Percentiles rank a stretch among this genome's conserved stretches.
Evolutionary conservation across 345 rosid species (phyloP).

Genomic region (Corchorus olitorius): DNA sequence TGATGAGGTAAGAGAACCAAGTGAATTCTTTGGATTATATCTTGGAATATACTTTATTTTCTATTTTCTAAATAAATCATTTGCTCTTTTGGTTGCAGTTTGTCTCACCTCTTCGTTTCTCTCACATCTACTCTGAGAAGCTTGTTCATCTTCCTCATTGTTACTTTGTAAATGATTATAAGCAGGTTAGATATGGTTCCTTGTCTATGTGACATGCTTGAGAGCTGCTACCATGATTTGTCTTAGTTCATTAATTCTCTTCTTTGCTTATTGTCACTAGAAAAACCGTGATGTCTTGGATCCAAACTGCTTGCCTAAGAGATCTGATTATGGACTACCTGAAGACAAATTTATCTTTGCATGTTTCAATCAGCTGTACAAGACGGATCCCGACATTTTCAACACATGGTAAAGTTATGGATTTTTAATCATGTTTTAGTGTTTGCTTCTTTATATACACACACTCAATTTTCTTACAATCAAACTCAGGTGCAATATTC

Average conservation of each 20-base stretch:
- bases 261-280: conserved; percentile 34
- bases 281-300: conserved; percentile 90
- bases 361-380: conserved; percentile 96
- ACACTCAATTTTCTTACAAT: neutral
- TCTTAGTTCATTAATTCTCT: neutral
- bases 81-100: conserved; percentile 49
- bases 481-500: conserved; percentile 84
- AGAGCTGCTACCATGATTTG: neutral
- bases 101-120: conserved; percentile 72
- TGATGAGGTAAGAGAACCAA: conserved; percentile 66
- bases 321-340: conserved; percentile 91
- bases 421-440: neutral
- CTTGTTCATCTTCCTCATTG: conserved; percentile 96
- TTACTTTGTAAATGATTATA: conserved; percentile 98
- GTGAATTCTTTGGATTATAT: neutral
- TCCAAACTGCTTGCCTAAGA: conserved; percentile 65
- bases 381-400: conserved; percentile 97
- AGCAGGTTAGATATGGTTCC: conserved; percentile 55
- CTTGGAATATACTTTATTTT: neutral
- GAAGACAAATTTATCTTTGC: conserved; percentile 97
- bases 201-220: neutral
- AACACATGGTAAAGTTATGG: conserved; percentile 61
- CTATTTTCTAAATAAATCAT: conserved; percentile 13
- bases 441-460: neutral
- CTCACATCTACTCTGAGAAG: conserved; percentile 92